phyloP scores from a whole-genome alignment of 345 rosid genomes.

The Citrus reticulata region DNA sequence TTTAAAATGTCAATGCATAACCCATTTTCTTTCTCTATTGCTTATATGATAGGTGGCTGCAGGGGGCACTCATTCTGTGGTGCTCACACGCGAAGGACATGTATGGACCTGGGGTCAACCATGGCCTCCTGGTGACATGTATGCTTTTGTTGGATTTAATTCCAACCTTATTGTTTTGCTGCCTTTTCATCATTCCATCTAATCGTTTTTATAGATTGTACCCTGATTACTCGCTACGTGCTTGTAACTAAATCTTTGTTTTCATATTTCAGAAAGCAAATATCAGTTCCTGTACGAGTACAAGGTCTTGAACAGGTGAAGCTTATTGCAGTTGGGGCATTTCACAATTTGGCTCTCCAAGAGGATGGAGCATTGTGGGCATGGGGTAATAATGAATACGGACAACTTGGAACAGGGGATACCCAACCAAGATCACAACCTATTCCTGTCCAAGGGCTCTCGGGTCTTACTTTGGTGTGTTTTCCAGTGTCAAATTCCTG shows the following conservation, averaged over 20 bases:
- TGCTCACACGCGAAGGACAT: slow-evolving; percentile 82
- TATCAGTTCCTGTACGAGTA: slow-evolving; percentile 92
- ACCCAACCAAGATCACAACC: slow-evolving; percentile 99
- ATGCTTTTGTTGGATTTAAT: slow-evolving; percentile 14
- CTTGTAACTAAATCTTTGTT: background rate
- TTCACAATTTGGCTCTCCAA: slow-evolving; percentile 94
- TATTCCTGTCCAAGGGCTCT: slow-evolving; percentile 81
- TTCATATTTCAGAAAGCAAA: slow-evolving; percentile 69
- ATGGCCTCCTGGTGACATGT: slow-evolving; percentile 99
- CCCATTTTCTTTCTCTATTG: slow-evolving; percentile 9
- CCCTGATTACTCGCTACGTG: background rate
- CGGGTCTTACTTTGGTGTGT: slow-evolving; percentile 80
- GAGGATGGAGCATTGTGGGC: slow-evolving; percentile 96
- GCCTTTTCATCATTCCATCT: background rate
- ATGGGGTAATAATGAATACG: slow-evolving; percentile 99
- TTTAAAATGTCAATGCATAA: background rate
- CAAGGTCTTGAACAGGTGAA: slow-evolving; percentile 94
- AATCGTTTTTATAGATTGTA: background rate
- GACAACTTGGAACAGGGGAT: slow-evolving; percentile 99
- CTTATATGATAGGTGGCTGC: slow-evolving; percentile 75
- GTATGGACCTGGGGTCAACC: slow-evolving; percentile 99
- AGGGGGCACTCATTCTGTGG: slow-evolving; percentile 99
- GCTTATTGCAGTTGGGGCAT: slow-evolving; percentile 94
- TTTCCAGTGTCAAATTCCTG: background rate
- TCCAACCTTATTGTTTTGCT: background rate